Evolutionary conservation across 306 rosid genomes (phyloP).

Genomic region (Sindora glabra): DNA sequence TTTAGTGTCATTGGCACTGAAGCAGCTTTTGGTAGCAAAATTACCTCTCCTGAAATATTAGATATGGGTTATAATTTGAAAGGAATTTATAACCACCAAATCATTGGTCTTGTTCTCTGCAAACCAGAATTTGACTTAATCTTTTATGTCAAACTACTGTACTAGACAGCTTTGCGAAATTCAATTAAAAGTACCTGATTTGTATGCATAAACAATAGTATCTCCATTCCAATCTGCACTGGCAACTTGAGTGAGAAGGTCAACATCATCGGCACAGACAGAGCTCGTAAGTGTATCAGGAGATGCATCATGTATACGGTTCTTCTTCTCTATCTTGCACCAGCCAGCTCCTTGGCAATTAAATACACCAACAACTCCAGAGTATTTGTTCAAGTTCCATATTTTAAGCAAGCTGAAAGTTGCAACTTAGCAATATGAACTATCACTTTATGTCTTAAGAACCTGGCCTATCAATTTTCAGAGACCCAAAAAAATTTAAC

Average conservation of each 20-base stretch:
- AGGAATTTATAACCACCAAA: background rate
- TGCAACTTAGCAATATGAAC: background rate
- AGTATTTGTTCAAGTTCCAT: constrained; percentile 88
- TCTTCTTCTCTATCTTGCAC: constrained; percentile 81
- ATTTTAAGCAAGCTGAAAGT: constrained; percentile 79
- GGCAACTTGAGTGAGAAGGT: constrained; percentile 50
- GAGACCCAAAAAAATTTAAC: background rate
- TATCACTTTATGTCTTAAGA: background rate
- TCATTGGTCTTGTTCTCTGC: background rate
- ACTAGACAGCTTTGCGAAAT: background rate
- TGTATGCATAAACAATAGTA: constrained; percentile 43
- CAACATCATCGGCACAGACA: constrained; percentile 64
- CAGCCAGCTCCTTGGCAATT: constrained; percentile 99
- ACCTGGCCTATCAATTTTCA: background rate
- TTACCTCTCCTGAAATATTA: constrained; percentile 57
- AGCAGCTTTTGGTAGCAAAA: constrained; percentile 67
- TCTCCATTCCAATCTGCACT: constrained; percentile 77
- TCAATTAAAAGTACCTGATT: constrained; percentile 45
- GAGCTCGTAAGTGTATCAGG: constrained; percentile 67
- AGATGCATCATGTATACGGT: constrained; percentile 63
- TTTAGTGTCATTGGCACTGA: constrained; percentile 71
- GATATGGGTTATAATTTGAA: background rate
- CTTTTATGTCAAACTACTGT: background rate
- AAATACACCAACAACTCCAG: constrained; percentile 90
- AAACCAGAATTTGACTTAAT: background rate